A percentile compares a stretch with the other conserved stretches of the same genome.
These are phyloP conservation scores for Rubroboletus pulcherrimus DNA, from an alignment of 768 basidiomycete species.

Conservation along the genomic window DNA sequence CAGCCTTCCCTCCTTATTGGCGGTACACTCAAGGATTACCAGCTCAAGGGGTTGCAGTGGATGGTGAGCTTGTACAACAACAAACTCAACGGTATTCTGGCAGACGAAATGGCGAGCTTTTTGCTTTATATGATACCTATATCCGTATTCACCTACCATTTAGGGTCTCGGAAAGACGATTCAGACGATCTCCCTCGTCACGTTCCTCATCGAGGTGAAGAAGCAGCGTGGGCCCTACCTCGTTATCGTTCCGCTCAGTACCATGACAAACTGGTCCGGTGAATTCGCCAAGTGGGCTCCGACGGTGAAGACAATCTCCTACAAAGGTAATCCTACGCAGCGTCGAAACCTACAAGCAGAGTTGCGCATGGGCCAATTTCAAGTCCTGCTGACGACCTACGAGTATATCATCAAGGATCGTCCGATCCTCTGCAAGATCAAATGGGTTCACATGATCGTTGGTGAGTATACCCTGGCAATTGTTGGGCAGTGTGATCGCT, in stretches of 20 bases:
- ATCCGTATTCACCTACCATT: slow-evolving; percentile 9
- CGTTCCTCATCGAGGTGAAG: slow-evolving; percentile 91
- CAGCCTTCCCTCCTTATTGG: slow-evolving; percentile 78
- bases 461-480: slow-evolving; percentile 40
- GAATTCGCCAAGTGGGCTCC: slow-evolving; percentile 99
- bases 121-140: neutral
- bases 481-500: neutral
- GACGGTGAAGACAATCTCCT: slow-evolving; percentile 68
- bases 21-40: slow-evolving; percentile 92
- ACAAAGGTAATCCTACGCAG: slow-evolving; percentile 88
- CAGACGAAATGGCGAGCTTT: slow-evolving; percentile 81
- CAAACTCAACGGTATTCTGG: slow-evolving; percentile 89
- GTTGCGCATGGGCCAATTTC: slow-evolving; percentile 77
- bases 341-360: slow-evolving; percentile 76
- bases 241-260: slow-evolving; percentile 92
- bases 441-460: slow-evolving; percentile 98
- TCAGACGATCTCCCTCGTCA: slow-evolving; percentile 91
- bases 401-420: slow-evolving; percentile 98
- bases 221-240: slow-evolving; percentile 91
- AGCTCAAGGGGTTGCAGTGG: slow-evolving; percentile 94
- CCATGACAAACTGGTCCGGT: slow-evolving; percentile 95
- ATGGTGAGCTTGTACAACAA: slow-evolving; percentile 99
- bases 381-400: slow-evolving; percentile 91
- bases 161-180: slow-evolving; percentile 96
- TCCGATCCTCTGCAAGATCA: slow-evolving; percentile 83